Evolutionary conservation across 208 protist genomes (phyloP).

Genomic region (Trypanosoma avium): DNA sequence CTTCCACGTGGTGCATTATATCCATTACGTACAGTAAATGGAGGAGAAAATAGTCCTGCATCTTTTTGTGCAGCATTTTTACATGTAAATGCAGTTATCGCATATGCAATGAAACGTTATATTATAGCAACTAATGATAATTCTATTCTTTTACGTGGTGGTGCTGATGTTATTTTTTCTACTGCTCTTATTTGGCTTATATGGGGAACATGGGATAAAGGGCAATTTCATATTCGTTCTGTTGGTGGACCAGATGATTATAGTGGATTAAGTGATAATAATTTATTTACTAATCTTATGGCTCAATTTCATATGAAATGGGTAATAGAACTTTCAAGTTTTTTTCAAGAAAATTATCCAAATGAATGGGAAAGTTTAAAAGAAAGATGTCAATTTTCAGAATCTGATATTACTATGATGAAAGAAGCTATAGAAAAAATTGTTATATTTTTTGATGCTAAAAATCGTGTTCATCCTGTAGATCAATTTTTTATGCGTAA

Average conservation of each 20-base stretch:
- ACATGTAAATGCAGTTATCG: conserved; percentile 86
- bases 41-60: conserved; percentile 60
- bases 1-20: conserved; percentile 83
- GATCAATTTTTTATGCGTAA: conserved; percentile 88
- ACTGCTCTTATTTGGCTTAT: conserved; percentile 84
- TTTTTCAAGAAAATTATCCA: conserved; percentile 53
- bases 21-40: conserved; percentile 80
- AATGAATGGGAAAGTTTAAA: conserved; percentile 65
- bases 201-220: conserved; percentile 86
- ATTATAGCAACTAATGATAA: conserved; percentile 79
- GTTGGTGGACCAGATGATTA: conserved; percentile 88
- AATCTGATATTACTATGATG: conserved; percentile 78
- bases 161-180: conserved; percentile 79
- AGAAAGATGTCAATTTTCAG: conserved; percentile 57
- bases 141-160: conserved; percentile 60
- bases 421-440: conserved; percentile 70
- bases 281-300: conserved; percentile 93
- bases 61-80: conserved; percentile 76
- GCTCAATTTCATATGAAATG: conserved; percentile 84
- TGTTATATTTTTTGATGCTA: conserved; percentile 76
- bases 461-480: conserved; percentile 76
- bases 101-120: conserved; percentile 79
- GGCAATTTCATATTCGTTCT: conserved; percentile 79
- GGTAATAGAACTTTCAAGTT: conserved; percentile 62
- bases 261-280: conserved; percentile 85